Conservation (phyloP, 371 early-diverging fungal genomes). For the Thermomucor indicae-seudaticae region DNA sequence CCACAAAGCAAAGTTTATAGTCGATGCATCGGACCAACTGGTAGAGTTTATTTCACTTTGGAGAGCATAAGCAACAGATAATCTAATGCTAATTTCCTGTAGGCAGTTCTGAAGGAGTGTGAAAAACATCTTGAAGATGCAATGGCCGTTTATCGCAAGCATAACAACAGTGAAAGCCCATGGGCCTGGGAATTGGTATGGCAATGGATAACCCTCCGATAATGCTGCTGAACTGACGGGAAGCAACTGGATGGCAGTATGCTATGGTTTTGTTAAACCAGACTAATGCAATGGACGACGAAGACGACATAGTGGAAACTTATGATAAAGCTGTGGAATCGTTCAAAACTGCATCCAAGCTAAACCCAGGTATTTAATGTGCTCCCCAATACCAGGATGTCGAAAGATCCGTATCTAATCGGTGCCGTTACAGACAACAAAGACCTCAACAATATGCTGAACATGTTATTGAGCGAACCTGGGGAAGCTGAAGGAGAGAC, state of each 20-base stretch:
- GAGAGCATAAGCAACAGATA: too few species aligned
- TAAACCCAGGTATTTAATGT: conserved; percentile 33
- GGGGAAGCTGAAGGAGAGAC: too few species aligned
- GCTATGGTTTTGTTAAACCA: conserved; percentile 31
- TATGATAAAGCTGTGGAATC: conserved; percentile 24
- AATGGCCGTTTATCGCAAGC: conserved; percentile 10
- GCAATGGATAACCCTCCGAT: background rate
- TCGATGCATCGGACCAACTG: conserved; percentile 12
- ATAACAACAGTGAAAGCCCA: conserved; percentile 24
- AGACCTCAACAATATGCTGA: too few species aligned
- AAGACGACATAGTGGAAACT: conserved; percentile 30
- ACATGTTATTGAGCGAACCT: too few species aligned
- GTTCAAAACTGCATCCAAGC: conserved; percentile 26
- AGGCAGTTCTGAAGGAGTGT: too few species aligned
- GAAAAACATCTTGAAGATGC: conserved; percentile 16
- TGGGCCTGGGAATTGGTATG: conserved; percentile 37
- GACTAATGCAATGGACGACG: conserved; percentile 30
- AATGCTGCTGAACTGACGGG: background rate
- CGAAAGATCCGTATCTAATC: too few species aligned
- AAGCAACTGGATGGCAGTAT: conserved; percentile 7
- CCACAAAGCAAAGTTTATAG: conserved; percentile 20
- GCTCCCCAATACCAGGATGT: too few species aligned
- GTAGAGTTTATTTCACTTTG: background rate
- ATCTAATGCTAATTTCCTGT: too few species aligned
- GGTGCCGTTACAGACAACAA: too few species aligned